Evolutionary conservation across 1,139 yeast genomes (phyloP), one percentile per base, ranked within the genome.

Genomic region (Yarrowia galli): DNA sequence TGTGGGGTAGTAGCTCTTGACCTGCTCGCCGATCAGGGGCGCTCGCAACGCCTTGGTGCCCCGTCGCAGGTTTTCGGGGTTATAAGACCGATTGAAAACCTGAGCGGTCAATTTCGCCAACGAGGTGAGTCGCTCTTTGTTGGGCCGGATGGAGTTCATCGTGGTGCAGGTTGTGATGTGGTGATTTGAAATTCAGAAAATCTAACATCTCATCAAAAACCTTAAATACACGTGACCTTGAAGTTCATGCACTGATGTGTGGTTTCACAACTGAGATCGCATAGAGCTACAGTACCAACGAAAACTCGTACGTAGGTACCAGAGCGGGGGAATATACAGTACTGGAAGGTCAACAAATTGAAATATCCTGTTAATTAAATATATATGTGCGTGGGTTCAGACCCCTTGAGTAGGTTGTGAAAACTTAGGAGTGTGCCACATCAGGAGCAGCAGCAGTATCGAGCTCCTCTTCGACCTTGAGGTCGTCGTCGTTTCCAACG

Each of bases 21-120:
- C 78, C 48, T 86, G 81, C 38, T 91, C 91, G 42, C 98, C 98
- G 75, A 85, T 87, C 71, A 92, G 84, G 48, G 91, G 89, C 64
- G 87, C 85, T 65, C 89, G 83, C 71, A 92, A 83, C 45, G 91
- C 86, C 76, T 89, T 89, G 65, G 92, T 81, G 45, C 97, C 97
- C 38, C 91, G 91, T 75, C 97, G 85, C 68, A 81, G 79, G 54
- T 83, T 81, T 3, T 82, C 80, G 28, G 97, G 98, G 78, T 92
- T 92, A 75, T 80, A 87, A 22, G 87, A 83, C 61, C 85, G 83
- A 71, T 87, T 86, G 75, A 89, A 89, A 22, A 89, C 82, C 72
- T 83, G 79, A 61, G 89, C 84, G 70, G 86, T 85, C 49, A 87
- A 79, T 77, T 87, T 82, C 69, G 85, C 81, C 61, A 88, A 81